Base-by-base conservation (phyloP, 768 basidiomycete species). In the Termitomyces sp. region DNA sequence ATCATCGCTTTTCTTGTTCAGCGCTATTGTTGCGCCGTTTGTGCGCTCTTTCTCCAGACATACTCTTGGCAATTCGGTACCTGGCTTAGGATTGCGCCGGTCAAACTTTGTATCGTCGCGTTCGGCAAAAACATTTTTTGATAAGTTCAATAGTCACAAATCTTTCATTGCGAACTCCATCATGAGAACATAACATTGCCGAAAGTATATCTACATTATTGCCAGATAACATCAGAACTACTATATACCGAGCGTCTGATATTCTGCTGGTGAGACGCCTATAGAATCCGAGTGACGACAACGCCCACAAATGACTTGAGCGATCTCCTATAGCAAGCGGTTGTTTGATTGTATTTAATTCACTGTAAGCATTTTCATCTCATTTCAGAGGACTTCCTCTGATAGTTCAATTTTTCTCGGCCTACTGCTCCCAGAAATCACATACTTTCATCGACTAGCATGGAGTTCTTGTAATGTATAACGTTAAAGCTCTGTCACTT, bases 1-100 rank as follows among this genome's bases (percentile, higher is more conserved):
- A 38, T 8, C 8, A 68, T 70, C 71, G 70, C 73, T 28, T 28
- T 23, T 40, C 40, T 50, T 32, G 8, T 55, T 30, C 38, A 12
- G 10, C 1, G 12, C 10, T 40, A 28, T 28, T 26, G 26, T 38
- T 9, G 20, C 36, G 36, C 16, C 35, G 8, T 38, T 28, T 14
- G 26, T 4, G 23, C 12, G 14, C 13, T 38, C 36, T 28, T 52
- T 38, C 28, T n/a, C 2, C 5, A 40, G 36, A n/a, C 36, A 41
- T n/a, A 10, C 8, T 36, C 36, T 26, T 40, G 16, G n/a, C 16
- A 26, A 40, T 40, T 36, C 4, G 36, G 5, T 16, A 18, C 6
- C 18, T 36, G 10, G 35, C 35, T 13, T 1, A 35, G 6, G 40
- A 41, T 41, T n/a, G 16, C 38, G 5, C 38, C 14, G 38, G 38